A percentile compares a stretch with the other conserved stretches of the same genome.
phyloP scores from a whole-genome alignment of 2,329 filamentous ascomycete genomes.

The Dissoconium aciculare region DNA sequence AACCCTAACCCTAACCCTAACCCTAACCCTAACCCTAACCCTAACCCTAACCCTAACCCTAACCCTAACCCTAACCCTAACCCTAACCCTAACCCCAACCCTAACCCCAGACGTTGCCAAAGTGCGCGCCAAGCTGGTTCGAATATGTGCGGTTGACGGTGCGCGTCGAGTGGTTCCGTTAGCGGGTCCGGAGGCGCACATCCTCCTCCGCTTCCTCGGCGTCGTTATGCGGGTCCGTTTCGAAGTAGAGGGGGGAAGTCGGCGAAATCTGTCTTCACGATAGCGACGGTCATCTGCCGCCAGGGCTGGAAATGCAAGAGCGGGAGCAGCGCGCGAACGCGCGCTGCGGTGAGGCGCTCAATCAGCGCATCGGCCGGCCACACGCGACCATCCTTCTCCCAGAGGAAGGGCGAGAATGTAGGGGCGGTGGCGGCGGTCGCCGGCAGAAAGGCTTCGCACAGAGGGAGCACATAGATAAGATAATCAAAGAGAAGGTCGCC shows the following conservation, averaged over 20 bases:
- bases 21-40: no score
- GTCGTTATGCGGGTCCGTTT: no score
- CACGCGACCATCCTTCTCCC: constrained; percentile 7
- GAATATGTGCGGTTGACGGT: constrained; percentile 7
- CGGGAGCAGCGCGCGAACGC: constrained; percentile 4
- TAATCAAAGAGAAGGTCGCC: constrained; percentile 9
- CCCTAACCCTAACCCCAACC: constrained; percentile 1
- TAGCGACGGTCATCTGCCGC: constrained; percentile 9
- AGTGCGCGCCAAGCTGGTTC: constrained; percentile 6
- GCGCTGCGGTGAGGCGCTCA: constrained; percentile 5
- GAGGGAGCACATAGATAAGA: constrained; percentile 7
- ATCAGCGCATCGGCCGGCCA: constrained; percentile 5
- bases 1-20: no score
- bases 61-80: constrained; percentile 1
- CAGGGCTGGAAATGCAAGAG: constrained; percentile 6
- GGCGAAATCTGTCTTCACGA: constrained; percentile 10
- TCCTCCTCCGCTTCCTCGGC: no score
- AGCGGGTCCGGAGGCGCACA: no score
- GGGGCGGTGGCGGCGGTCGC: constrained; percentile 2
- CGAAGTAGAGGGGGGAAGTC: no score
- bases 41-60: no score
- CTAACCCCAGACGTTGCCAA: constrained; percentile 8
- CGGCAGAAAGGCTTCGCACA: constrained; percentile 8
- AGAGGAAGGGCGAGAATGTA: constrained; percentile 9
- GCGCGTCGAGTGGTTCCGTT: no score